Conservation (phyloP, 2,329 filamentous ascomycete genomes). For the Aspergillaceae sp. region DNA sequence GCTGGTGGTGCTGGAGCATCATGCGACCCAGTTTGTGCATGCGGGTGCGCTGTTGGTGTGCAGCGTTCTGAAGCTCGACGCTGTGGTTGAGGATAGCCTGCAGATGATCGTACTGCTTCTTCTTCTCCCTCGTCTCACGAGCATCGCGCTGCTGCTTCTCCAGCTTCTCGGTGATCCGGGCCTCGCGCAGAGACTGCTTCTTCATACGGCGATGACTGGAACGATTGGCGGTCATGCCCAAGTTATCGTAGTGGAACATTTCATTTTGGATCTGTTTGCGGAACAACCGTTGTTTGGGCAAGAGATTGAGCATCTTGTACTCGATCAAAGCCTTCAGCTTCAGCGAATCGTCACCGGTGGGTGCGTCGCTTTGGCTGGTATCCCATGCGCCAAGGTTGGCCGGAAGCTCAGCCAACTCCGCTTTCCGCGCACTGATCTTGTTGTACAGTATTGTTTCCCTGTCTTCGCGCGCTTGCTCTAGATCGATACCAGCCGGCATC, state of each 20-base stretch:
- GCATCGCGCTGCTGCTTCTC: conserved; percentile 98
- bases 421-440: conserved; percentile 73
- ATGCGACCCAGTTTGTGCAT: conserved; percentile 78
- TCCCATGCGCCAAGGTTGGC: conserved; percentile 87
- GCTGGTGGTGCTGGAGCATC: conserved; percentile 84
- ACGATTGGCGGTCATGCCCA: conserved; percentile 94
- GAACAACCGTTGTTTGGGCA: conserved; percentile 77
- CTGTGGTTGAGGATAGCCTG: conserved; percentile 77
- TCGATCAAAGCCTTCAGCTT: conserved; percentile 91
- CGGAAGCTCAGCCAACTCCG: conserved; percentile 72
- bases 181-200: conserved; percentile 92
- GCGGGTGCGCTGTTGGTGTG: conserved; percentile 60
- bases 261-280: conserved; percentile 80
- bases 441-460: conserved; percentile 85
- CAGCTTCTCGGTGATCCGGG: conserved; percentile 94
- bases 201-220: conserved; percentile 87
- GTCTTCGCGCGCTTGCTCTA: conserved; percentile 76
- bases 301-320: conserved; percentile 81
- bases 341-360: conserved; percentile 66
- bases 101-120: conserved; percentile 90
- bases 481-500: conserved; percentile 80
- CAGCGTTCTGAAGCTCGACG: conserved; percentile 63
- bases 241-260: conserved; percentile 91
- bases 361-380: conserved; percentile 57
- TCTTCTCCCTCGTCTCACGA: conserved; percentile 91